These are phyloP conservation scores for Phytophthora sp. DNA, from an alignment of 352 stramenopile genomes.

Conservation along the genomic window DNA sequence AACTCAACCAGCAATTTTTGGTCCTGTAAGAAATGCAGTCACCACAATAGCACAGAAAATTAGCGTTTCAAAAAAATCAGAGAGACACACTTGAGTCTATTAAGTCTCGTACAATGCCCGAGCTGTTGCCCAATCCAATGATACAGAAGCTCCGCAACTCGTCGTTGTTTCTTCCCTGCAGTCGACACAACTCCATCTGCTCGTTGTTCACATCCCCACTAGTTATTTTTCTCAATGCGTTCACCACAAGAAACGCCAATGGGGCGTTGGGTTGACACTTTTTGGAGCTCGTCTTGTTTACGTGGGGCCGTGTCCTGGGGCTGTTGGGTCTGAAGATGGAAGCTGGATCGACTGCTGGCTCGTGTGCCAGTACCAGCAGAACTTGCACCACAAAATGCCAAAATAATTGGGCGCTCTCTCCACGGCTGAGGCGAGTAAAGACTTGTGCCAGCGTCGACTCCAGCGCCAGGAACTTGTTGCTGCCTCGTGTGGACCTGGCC, in stretches of 20 bases:
- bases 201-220: not conserved
- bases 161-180: constrained; percentile 34
- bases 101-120: constrained; percentile 15
- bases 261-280: constrained; percentile 56
- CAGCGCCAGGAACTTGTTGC: constrained; percentile 64
- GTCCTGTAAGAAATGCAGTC: constrained; percentile 36
- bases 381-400: constrained; percentile 51
- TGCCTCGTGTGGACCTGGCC: constrained; percentile 14
- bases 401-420: constrained; percentile 17
- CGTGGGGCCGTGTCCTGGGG: not conserved
- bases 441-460: constrained; percentile 41
- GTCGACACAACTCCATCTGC: constrained; percentile 14
- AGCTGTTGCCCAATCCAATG: constrained; percentile 19
- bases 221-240: constrained; percentile 50
- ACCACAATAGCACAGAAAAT: not conserved
- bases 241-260: constrained; percentile 61
- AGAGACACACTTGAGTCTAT: not conserved
- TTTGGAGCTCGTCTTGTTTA: constrained; percentile 37
- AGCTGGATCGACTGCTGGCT: not conserved
- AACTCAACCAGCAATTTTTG: constrained; percentile 66
- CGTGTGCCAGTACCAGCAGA: constrained; percentile 41
- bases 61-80: not conserved
- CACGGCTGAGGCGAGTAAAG: constrained; percentile 24
- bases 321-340: not conserved
- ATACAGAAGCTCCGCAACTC: constrained; percentile 45